Percentiles rank a stretch among this genome's conserved stretches.
phyloP scores from a whole-genome alignment of 306 rosid species.

The Coriaria nepalensis region DNA sequence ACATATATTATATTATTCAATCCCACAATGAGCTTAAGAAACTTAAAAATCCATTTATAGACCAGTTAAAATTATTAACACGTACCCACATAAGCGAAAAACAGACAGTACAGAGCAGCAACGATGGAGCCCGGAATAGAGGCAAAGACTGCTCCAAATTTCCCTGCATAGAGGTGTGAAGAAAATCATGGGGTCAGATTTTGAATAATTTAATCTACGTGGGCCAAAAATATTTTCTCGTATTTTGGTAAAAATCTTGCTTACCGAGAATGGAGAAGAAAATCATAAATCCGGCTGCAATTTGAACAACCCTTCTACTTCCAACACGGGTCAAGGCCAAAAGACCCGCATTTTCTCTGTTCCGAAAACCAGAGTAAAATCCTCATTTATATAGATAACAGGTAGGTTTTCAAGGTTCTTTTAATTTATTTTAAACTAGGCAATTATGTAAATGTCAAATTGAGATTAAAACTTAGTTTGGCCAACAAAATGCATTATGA shows the following conservation, averaged over 20 bases:
- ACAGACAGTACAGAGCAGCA: constrained; percentile 88
- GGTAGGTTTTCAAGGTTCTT: neutral
- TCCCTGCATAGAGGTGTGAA: constrained; percentile 35
- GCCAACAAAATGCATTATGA: too few relatives aligned
- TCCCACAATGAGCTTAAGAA: constrained; percentile 3
- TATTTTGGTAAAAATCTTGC: constrained; percentile 4
- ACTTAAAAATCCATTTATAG: constrained; percentile 3
- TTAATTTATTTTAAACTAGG: too few relatives aligned
- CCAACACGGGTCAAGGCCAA: constrained; percentile 94
- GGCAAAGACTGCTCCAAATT: constrained; percentile 93
- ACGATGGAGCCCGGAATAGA: constrained; percentile 85
- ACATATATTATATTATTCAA: neutral
- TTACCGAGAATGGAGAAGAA: constrained; percentile 94
- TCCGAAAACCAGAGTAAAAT: constrained; percentile 16
- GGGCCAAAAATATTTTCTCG: too few relatives aligned
- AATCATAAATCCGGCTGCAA: constrained; percentile 97
- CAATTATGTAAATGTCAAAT: too few relatives aligned
- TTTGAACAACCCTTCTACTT: constrained; percentile 94
- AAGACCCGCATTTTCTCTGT: constrained; percentile 94
- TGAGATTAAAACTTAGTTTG: too few relatives aligned
- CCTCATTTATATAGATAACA: constrained; percentile 8
- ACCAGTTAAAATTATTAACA: constrained; percentile 7
- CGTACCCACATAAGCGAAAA: constrained; percentile 95
- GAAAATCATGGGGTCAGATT: neutral
- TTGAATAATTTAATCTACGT: too few relatives aligned